These are phyloP conservation scores for Pichia manshurica DNA, from an alignment of 805 yeast genomes.

Conservation along the genomic window DNA sequence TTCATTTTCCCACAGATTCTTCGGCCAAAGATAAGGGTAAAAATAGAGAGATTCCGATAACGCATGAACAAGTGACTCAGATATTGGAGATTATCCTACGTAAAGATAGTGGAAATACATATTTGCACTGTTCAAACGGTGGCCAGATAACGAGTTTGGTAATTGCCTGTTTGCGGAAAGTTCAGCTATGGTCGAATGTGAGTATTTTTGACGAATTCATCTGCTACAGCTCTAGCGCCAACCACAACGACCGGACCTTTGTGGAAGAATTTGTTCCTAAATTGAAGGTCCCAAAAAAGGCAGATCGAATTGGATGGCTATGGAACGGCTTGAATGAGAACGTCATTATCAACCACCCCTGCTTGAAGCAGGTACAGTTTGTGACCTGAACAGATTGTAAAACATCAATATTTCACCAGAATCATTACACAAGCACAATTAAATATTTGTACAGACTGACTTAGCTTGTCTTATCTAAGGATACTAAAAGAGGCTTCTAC, in stretches of 20 bases:
- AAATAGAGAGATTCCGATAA: slow-evolving; percentile 78
- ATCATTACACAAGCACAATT: too few species aligned
- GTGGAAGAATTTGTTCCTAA: slow-evolving; percentile 74
- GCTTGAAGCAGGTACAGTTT: slow-evolving; percentile 28
- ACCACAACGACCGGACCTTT: slow-evolving; percentile 76
- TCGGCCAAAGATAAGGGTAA: slow-evolving; percentile 66
- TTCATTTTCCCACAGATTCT: slow-evolving; percentile 64
- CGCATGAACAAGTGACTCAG: slow-evolving; percentile 51
- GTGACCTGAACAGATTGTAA: neutral
- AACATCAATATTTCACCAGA: too few species aligned
- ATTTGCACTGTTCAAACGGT: slow-evolving; percentile 84
- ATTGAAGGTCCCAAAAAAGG: slow-evolving; percentile 41
- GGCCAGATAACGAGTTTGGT: slow-evolving; percentile 80
- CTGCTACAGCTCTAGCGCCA: slow-evolving; percentile 68
- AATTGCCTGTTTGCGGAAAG: slow-evolving; percentile 78
- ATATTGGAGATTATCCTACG: slow-evolving; percentile 61
- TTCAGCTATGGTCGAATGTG: slow-evolving; percentile 83
- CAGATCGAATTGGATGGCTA: slow-evolving; percentile 52
- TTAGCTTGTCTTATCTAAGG: too few species aligned
- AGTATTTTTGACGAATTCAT: slow-evolving; percentile 83
- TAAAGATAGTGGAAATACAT: slow-evolving; percentile 59
- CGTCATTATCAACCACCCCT: slow-evolving; percentile 54
- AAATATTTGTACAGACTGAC: too few species aligned
- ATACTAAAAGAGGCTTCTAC: too few species aligned
- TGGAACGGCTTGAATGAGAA: slow-evolving; percentile 61